Percentiles rank a stretch among this genome's conserved stretches.
phyloP scores from a whole-genome alignment of 495 filamentous ascomycete genomes.

The Cladorrhinum samala region DNA sequence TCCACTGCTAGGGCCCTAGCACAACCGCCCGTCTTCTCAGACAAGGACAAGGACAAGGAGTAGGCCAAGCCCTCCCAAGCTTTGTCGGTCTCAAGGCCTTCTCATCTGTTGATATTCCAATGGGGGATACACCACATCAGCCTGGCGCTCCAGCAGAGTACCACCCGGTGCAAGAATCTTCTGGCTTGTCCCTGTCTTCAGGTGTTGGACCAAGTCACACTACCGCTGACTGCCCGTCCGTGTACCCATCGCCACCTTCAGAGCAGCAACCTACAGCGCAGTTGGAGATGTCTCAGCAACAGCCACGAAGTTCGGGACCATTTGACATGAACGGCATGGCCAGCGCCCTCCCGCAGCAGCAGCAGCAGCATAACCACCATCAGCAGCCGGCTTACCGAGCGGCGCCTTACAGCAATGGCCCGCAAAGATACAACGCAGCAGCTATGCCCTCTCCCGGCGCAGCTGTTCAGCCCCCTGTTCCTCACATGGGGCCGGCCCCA shows the following conservation, averaged over 20 bases:
- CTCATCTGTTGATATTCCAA: conserved; percentile 13
- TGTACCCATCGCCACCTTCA: conserved; percentile 9
- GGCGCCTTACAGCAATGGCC: conserved; percentile 26
- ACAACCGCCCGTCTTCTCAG: not conserved
- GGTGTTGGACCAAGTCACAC: conserved; percentile 7
- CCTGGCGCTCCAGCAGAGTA: conserved; percentile 30
- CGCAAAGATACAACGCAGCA: conserved; percentile 35
- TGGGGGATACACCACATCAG: conserved; percentile 37
- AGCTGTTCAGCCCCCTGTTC: conserved; percentile 39
- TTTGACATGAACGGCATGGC: conserved; percentile 39
- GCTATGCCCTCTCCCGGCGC: conserved; percentile 33
- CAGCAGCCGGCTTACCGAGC: conserved; percentile 22
- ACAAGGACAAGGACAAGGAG: not conserved
- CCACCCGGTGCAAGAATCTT: conserved; percentile 20
- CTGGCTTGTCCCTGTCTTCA: conserved; percentile 12
- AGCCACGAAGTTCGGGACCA: conserved; percentile 25
- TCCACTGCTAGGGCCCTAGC: too few relatives aligned
- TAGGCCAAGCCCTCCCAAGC: not conserved
- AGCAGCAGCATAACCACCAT: not conserved
- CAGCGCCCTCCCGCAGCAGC: conserved; percentile 32
- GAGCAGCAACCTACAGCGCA: conserved; percentile 31
- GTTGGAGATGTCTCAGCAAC: conserved; percentile 32
- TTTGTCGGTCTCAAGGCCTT: not conserved
- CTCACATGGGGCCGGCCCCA: conserved; percentile 30
- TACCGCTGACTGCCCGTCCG: conserved; percentile 16